Base-by-base conservation (phyloP, 768 basidiomycete species). In the Baorangia bicolor region DNA sequence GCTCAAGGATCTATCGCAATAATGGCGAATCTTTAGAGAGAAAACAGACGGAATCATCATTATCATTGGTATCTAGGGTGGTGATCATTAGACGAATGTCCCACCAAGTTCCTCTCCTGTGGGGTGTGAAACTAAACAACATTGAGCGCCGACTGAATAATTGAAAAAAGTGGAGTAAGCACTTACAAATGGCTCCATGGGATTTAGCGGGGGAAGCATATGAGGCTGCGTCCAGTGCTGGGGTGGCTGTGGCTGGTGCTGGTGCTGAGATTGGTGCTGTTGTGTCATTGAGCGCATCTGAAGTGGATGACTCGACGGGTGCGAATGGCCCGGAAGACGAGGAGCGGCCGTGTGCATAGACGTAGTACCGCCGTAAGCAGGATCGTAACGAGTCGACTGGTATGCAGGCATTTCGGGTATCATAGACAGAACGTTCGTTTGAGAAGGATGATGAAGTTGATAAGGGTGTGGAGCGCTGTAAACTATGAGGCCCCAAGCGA, bases 151-250 rank as follows among this genome's bases (percentile, higher is more conserved):
- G 41, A 49, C 25, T 25, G 23, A 59, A 51, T 43, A 20, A 13
- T 4, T 49, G 23, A 43, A 54, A 45, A 41, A 34, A 3, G 20
- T 44, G 49, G 33, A 38, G 48, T 14, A 43, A 49, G 23, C 5
- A 74, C 86, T 75, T 71, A 91, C 89, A 69, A 82, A 90, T 53
- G 86, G 69, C 43, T 89, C 85, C 66, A 86, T 76, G 14, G 81
- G 75, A 61, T 85, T 81, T 48, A 79, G 61, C 20, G 80, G 75
- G 27, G 76, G 68, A 52, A 78, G 63, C 57, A 79, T 66, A 18
- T 71, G 70, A 37, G 78, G 66, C n/a, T 79, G 74, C 47, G 75
- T 74, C 86, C 85, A 87, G 49, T 84, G 82, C 46, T 75, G 74
- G 11, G 52, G 16, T 5, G 45, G 42, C 37, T 67, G 70, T n/a